Conservation (phyloP, 306 rosid genomes). For the Gleditsia sinensis region DNA sequence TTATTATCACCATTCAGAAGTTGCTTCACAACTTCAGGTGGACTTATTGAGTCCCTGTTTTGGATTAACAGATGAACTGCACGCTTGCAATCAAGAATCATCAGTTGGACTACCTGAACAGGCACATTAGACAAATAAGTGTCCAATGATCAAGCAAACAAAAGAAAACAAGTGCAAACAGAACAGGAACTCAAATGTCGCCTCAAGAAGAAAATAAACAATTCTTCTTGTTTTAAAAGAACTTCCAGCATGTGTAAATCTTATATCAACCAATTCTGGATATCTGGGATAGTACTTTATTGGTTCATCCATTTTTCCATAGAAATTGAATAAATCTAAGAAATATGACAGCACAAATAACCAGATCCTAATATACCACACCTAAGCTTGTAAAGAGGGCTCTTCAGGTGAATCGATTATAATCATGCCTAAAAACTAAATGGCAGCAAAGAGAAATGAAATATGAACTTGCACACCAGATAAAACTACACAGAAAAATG, state of each 20-base stretch:
- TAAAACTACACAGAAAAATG: slow-evolving; percentile 1
- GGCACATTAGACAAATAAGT: slow-evolving; percentile 28
- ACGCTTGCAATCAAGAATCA: slow-evolving; percentile 80
- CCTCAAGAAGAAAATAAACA: neutral
- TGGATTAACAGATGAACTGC: slow-evolving; percentile 75
- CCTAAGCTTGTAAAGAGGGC: neutral
- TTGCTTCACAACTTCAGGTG: slow-evolving; percentile 75
- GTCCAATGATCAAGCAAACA: neutral
- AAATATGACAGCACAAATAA: slow-evolving; percentile 7
- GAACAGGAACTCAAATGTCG: neutral
- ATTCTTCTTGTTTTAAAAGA: neutral
- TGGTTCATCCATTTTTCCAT: slow-evolving; percentile 3
- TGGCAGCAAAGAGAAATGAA: neutral
- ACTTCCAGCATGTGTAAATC: neutral
- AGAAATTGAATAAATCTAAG: neutral
- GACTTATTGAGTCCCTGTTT: slow-evolving; percentile 58
- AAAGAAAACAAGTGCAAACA: slow-evolving; percentile 16
- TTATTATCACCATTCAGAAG: slow-evolving; percentile 56
- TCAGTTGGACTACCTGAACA: slow-evolving; percentile 70
- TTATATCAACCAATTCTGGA: slow-evolving; percentile 9
- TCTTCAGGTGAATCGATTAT: neutral
- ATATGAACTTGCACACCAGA: neutral
- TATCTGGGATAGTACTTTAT: slow-evolving; percentile 6
- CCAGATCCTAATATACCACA: slow-evolving; percentile 2
- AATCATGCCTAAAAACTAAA: neutral